Percentiles rank a stretch among this genome's conserved stretches.
Conservation (phyloP, 2,329 filamentous ascomycete species). For the Tolypocladium tropicale region DNA sequence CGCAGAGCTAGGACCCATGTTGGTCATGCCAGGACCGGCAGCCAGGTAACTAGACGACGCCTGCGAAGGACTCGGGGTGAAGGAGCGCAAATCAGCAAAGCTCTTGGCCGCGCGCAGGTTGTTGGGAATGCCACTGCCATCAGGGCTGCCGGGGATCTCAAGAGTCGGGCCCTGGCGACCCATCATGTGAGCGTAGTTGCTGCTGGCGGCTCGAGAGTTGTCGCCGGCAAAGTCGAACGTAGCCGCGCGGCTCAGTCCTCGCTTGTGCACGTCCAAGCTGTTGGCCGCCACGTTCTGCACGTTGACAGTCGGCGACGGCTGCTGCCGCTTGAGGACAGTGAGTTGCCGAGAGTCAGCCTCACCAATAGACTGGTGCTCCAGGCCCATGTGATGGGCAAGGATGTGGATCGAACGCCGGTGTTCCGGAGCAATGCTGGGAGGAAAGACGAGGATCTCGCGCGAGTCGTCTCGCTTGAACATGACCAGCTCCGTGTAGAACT, state of each 20-base stretch:
- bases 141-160: conserved; percentile 74
- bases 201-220: conserved; percentile 53
- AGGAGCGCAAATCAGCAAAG: conserved; percentile 88
- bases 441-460: conserved; percentile 77
- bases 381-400: conserved; percentile 86
- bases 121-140: conserved; percentile 51
- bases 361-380: conserved; percentile 85
- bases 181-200: conserved; percentile 61
- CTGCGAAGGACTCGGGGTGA: conserved; percentile 89
- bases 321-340: conserved; percentile 67
- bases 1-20: conserved; percentile 31
- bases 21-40: conserved; percentile 38
- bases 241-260: conserved; percentile 84
- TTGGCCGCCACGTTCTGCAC: conserved; percentile 52
- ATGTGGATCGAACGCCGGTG: conserved; percentile 89
- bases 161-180: conserved; percentile 78
- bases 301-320: conserved; percentile 39
- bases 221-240: conserved; percentile 92
- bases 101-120: conserved; percentile 91
- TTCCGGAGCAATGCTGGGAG: conserved; percentile 66
- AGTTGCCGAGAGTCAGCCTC: conserved; percentile 81
- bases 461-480: conserved; percentile 74
- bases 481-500: conserved; percentile 82
- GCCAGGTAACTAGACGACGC: conserved; percentile 64
- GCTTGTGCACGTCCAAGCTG: conserved; percentile 65